Evolutionary conservation across 306 rosid species (phyloP).

Genomic region (Rosa chinensis): DNA sequence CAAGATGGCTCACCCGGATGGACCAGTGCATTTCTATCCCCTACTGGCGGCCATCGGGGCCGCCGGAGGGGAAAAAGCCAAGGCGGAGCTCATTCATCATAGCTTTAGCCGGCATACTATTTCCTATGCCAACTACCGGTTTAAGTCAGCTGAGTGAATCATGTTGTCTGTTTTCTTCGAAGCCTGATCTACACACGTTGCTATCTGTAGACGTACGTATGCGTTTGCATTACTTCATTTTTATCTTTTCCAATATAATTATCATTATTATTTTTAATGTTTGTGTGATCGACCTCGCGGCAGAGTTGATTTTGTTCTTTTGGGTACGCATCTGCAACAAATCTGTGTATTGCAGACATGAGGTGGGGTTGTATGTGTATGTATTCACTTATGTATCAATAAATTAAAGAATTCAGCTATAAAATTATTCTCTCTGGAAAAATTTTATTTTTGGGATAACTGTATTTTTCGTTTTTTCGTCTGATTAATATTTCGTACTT

Average conservation of each 20-base stretch:
- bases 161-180: background rate
- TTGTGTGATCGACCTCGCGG: too few species aligned
- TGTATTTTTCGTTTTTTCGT: too few species aligned
- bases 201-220: too few species aligned
- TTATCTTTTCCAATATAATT: too few species aligned
- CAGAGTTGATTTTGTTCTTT: background rate
- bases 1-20: conserved; percentile 63
- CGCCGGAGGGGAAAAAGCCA: conserved; percentile 54
- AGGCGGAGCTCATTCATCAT: conserved; percentile 62
- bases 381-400: background rate
- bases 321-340: background rate
- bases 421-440: too few species aligned
- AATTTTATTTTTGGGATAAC: too few species aligned
- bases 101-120: conserved; percentile 52
- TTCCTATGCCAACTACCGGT: conserved; percentile 79
- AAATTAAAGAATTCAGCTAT: background rate
- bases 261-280: too few species aligned
- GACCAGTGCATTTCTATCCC: conserved; percentile 76
- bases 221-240: too few species aligned
- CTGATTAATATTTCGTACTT: too few species aligned
- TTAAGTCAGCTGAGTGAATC: conserved; percentile 18
- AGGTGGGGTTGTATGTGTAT: background rate
- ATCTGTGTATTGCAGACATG: background rate
- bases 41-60: conserved; percentile 83
- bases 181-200: background rate